Conservation (phyloP, 192 early-diverging fungal species). For the Podila verticillata region DNA sequence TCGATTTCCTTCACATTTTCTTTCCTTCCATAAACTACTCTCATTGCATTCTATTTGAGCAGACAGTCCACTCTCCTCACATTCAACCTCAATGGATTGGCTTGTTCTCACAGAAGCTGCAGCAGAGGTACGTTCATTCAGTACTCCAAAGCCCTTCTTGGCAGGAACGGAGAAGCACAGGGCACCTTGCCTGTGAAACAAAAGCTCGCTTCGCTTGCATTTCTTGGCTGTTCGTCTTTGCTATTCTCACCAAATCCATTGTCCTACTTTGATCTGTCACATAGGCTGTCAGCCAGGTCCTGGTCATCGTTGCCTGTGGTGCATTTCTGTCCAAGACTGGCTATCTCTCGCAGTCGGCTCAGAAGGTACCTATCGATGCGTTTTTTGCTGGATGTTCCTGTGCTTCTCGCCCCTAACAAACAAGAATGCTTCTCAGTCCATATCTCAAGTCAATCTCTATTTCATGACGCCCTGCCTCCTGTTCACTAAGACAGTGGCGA, state of each 20-base stretch:
- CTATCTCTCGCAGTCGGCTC: conserved; percentile 39
- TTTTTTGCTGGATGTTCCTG: neutral
- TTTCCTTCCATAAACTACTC: no score
- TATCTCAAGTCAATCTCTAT: conserved; percentile 69
- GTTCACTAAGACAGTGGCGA: conserved; percentile 78
- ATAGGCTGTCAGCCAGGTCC: conserved; percentile 51
- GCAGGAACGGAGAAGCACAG: neutral
- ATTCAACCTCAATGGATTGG: neutral
- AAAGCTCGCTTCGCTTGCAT: neutral
- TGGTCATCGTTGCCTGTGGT: conserved; percentile 45
- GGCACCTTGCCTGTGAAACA: no score
- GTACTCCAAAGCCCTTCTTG: neutral
- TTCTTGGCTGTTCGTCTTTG: neutral
- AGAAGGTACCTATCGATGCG: conserved; percentile 18
- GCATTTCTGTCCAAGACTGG: conserved; percentile 41
- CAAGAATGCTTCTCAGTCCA: conserved; percentile 36
- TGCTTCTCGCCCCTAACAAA: neutral
- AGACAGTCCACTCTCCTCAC: no score
- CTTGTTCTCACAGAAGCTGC: neutral
- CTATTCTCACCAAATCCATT: neutral
- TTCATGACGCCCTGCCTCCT: conserved; percentile 80
- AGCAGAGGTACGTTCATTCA: neutral
- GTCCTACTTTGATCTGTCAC: neutral
- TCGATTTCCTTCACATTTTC: no score
- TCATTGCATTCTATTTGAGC: no score